Percentiles rank a stretch among this genome's conserved stretches.
These are phyloP conservation scores for Circinella umbellata DNA, from an alignment of 371 early-diverging fungal species.

Conservation along the genomic window DNA sequence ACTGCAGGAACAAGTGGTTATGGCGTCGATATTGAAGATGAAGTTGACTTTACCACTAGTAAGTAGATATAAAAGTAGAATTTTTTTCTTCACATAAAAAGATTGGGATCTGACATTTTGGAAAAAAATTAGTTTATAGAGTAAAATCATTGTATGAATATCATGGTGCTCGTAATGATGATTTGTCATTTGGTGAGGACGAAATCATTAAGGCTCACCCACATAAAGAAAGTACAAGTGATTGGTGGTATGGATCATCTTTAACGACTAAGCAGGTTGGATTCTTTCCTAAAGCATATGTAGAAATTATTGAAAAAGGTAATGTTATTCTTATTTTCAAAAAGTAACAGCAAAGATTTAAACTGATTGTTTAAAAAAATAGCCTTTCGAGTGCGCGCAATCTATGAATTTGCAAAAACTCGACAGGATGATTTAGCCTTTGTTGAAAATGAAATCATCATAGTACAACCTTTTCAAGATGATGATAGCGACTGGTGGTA, in stretches of 20 bases:
- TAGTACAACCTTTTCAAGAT: constrained; percentile 57
- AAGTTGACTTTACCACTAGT: constrained; percentile 54
- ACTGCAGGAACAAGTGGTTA: constrained; percentile 52
- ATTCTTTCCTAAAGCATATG: constrained; percentile 53
- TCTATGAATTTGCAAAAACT: constrained; percentile 45
- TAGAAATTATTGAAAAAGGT: constrained; percentile 53
- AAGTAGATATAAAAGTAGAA: constrained; percentile 9
- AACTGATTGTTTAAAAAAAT: not conserved
- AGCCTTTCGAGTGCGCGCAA: constrained; percentile 52
- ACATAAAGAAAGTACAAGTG: constrained; percentile 51
- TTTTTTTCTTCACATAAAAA: not conserved
- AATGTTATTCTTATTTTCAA: not conserved
- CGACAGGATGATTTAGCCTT: constrained; percentile 53
- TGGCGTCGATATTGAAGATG: constrained; percentile 52
- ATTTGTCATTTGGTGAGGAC: constrained; percentile 49
- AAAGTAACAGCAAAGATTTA: not conserved
- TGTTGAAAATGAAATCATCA: constrained; percentile 46
- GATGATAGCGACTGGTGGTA: constrained; percentile 54
- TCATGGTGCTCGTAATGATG: constrained; percentile 51
- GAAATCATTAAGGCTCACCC: constrained; percentile 57
- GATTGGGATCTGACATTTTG: not conserved
- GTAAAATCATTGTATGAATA: constrained; percentile 54
- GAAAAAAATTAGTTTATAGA: constrained; percentile 37
- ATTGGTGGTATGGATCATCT: constrained; percentile 56
- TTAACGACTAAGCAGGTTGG: constrained; percentile 36